Conservation (phyloP, 2,329 filamentous ascomycete species). For the Epichloe gansuensis region DNA sequence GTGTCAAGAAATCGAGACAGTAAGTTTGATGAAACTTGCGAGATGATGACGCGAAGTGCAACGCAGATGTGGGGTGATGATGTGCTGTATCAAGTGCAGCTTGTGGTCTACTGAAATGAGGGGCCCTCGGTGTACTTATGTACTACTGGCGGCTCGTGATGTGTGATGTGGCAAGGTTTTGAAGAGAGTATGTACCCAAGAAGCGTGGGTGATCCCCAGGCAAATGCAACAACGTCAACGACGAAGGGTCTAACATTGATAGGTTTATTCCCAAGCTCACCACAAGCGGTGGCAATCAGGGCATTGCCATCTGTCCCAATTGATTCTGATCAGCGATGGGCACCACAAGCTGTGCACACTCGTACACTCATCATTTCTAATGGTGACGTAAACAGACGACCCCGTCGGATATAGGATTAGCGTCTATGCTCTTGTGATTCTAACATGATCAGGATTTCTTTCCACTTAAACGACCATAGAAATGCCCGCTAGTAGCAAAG, state of each 20-base stretch:
- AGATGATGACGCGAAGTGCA: background rate
- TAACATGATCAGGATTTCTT: background rate
- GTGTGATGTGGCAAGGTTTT: no score
- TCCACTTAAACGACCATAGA: no score
- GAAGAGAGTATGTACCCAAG: no score
- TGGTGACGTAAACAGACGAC: constrained; percentile 21
- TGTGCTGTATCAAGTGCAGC: background rate
- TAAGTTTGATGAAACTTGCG: background rate
- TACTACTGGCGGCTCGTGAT: no score
- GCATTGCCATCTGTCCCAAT: no score
- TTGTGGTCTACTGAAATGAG: background rate
- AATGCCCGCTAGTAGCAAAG: background rate
- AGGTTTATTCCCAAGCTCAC: no score
- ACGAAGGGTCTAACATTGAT: no score
- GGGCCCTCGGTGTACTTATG: no score
- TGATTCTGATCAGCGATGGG: background rate
- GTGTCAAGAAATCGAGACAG: background rate
- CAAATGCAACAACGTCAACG: no score
- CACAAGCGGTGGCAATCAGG: no score
- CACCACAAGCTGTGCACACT: background rate
- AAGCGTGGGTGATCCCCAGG: no score
- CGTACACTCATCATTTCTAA: constrained; percentile 14
- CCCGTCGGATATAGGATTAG: background rate
- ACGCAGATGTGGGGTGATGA: background rate
- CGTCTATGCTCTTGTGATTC: background rate